Conservation (phyloP, 2,329 filamentous ascomycete genomes). For the Fusarium coffeatum region DNA sequence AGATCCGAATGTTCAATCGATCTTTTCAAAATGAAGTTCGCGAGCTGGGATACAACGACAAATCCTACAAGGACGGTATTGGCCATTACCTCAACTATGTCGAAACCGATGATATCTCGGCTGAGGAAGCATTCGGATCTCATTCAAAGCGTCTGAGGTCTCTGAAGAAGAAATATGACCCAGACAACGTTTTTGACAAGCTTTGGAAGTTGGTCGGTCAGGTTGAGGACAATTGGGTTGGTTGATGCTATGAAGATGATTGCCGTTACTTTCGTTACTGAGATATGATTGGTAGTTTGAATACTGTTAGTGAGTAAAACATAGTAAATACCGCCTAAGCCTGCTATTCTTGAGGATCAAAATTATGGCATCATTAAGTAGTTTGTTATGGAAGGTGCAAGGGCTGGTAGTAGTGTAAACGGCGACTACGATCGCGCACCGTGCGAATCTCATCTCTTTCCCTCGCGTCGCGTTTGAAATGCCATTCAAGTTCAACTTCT, state of each 20-base stretch:
- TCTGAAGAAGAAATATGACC: slow-evolving; percentile 39
- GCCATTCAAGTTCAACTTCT: background rate
- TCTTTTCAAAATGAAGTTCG: slow-evolving; percentile 35
- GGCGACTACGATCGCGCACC: background rate
- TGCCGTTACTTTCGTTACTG: background rate
- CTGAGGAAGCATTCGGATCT: slow-evolving; percentile 37
- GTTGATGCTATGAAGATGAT: background rate
- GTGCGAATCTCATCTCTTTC: slow-evolving; percentile 14
- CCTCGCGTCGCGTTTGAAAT: slow-evolving; percentile 29
- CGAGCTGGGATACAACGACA: slow-evolving; percentile 39
- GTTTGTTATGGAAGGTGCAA: background rate
- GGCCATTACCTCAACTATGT: slow-evolving; percentile 40
- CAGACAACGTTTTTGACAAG: slow-evolving; percentile 40
- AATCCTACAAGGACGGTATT: slow-evolving; percentile 27
- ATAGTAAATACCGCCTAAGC: background rate
- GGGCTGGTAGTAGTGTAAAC: background rate
- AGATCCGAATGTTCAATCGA: slow-evolving; percentile 39
- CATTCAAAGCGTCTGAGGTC: slow-evolving; percentile 31
- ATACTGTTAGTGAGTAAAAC: background rate
- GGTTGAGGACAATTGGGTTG: slow-evolving; percentile 36
- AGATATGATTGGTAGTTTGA: background rate
- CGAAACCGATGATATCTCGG: slow-evolving; percentile 26
- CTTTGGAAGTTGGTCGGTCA: slow-evolving; percentile 38
- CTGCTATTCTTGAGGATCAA: background rate
- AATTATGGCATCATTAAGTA: background rate